A percentile compares a stretch with the other conserved stretches of the same genome.
These are phyloP conservation scores for Penicillium fimorum DNA, from an alignment of 495 filamentous ascomycete species.

Conservation along the genomic window DNA sequence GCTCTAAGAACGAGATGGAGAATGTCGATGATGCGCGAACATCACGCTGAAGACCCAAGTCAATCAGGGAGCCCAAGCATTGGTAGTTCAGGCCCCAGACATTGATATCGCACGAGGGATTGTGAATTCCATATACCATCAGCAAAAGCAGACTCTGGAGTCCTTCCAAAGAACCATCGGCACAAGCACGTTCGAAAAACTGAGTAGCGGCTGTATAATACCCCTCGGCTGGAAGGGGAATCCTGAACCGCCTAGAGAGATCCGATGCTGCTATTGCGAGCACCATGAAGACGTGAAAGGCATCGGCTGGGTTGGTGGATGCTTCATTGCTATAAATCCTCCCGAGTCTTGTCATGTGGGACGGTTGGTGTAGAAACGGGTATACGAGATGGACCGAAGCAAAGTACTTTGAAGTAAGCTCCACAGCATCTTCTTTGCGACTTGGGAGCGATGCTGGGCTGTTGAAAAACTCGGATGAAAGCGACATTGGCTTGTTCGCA, in stretches of 20 bases:
- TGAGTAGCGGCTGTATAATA: conserved; percentile 46
- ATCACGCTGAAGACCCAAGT: conserved; percentile 47
- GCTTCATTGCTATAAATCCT: conserved; percentile 28
- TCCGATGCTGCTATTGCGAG: conserved; percentile 45
- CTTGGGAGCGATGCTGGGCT: conserved; percentile 34
- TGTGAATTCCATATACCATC: conserved; percentile 48
- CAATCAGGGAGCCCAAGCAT: conserved; percentile 45
- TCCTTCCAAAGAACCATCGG: conserved; percentile 38
- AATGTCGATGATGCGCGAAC: conserved; percentile 32
- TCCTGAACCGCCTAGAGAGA: conserved; percentile 38
- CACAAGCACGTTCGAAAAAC: conserved; percentile 36
- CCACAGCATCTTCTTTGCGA: conserved; percentile 34
- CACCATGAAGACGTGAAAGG: conserved; percentile 48
- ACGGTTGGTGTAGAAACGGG: conserved; percentile 43
- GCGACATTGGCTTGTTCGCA: conserved; percentile 14
- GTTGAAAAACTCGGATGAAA: conserved; percentile 36
- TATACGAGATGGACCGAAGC: conserved; percentile 41
- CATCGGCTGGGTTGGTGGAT: conserved; percentile 17
- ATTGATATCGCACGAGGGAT: conserved; percentile 44
- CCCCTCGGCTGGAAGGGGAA: conserved; percentile 42
- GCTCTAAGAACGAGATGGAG: conserved; percentile 39
- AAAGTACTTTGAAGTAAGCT: conserved; percentile 44
- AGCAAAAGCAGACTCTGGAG: conserved; percentile 45
- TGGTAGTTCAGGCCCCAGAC: conserved; percentile 52
- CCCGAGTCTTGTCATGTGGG: conserved; percentile 35